These are phyloP conservation scores for Kurtzmaniella cleridarum DNA, from an alignment of 805 yeast species.

Conservation along the genomic window DNA sequence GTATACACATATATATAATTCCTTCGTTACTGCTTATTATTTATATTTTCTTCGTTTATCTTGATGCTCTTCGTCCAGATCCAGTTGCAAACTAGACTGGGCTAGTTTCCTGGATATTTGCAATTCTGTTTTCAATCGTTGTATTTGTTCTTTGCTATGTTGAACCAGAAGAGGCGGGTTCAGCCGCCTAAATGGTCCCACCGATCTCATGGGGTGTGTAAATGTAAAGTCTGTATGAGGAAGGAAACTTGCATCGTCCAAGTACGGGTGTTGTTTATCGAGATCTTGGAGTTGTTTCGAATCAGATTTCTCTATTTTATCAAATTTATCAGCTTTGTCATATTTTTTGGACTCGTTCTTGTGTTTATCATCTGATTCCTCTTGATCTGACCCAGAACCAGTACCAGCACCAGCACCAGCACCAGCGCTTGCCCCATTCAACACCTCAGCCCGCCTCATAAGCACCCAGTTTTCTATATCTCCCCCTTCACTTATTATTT, in stretches of 20 bases:
- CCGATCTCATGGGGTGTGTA: no score
- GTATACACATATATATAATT: no score
- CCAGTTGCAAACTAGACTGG: background rate
- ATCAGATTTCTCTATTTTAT: background rate
- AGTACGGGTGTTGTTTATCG: no score
- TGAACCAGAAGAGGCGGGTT: background rate
- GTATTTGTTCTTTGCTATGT: constrained; percentile 1
- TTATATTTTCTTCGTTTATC: constrained; percentile 1
- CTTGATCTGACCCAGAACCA: constrained; percentile 3
- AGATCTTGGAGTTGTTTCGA: background rate
- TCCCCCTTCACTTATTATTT: constrained; percentile 32
- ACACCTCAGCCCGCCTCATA: constrained; percentile 40
- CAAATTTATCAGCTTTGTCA: background rate
- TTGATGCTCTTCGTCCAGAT: background rate
- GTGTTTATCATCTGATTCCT: constrained; percentile 7
- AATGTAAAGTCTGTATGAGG: no score
- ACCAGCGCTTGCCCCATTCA: constrained; percentile 2
- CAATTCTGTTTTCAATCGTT: background rate
- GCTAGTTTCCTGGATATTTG: background rate
- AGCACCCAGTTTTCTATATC: constrained; percentile 53
- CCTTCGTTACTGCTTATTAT: background rate
- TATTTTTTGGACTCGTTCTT: constrained; percentile 6
- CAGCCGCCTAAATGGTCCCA: no score
- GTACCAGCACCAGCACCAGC: background rate
- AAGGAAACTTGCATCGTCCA: background rate